Evolutionary conservation across 257 asterid species (phyloP).

Genomic region (Vinca minor): DNA sequence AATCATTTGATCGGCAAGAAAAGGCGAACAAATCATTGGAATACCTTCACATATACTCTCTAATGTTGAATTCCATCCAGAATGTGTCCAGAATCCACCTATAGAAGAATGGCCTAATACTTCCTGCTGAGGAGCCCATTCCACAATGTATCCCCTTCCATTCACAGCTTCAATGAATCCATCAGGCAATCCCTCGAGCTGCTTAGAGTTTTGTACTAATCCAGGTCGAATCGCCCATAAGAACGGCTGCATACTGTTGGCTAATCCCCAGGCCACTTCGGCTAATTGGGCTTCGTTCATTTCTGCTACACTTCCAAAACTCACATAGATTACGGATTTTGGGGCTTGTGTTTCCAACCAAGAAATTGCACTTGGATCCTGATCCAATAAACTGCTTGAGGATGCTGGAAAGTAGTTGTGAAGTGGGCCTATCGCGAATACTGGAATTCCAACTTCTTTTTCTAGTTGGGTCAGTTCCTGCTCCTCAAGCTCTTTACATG

Average conservation of each 20-base stretch:
- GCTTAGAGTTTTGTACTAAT: constrained; percentile 10
- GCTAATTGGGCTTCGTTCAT: constrained; percentile 9
- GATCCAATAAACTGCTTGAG: constrained; percentile 25
- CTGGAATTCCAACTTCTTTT: constrained; percentile 30
- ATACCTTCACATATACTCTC: constrained; percentile 34
- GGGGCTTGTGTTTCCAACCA: constrained; percentile 39
- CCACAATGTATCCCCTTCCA: constrained; percentile 11
- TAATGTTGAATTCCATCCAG: constrained; percentile 20
- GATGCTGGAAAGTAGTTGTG: constrained; percentile 30
- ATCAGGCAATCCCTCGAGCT: neutral
- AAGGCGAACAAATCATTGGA: constrained; percentile 42
- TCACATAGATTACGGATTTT: constrained; percentile 32
- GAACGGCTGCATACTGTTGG: constrained; percentile 30
- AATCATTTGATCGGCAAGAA: constrained; percentile 35
- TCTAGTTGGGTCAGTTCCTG: constrained; percentile 17
- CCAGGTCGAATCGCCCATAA: constrained; percentile 46
- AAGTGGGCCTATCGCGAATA: constrained; percentile 42
- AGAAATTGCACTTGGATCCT: constrained; percentile 33
- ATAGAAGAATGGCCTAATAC: constrained; percentile 31
- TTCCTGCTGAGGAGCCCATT: constrained; percentile 22
- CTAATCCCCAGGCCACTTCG: constrained; percentile 18
- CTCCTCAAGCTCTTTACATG: constrained; percentile 45
- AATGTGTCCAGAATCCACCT: constrained; percentile 28
- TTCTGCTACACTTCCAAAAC: constrained; percentile 19
- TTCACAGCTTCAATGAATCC: constrained; percentile 8